Conservation (phyloP, 2,329 filamentous ascomycete species). For the Claviceps digitariae region DNA sequence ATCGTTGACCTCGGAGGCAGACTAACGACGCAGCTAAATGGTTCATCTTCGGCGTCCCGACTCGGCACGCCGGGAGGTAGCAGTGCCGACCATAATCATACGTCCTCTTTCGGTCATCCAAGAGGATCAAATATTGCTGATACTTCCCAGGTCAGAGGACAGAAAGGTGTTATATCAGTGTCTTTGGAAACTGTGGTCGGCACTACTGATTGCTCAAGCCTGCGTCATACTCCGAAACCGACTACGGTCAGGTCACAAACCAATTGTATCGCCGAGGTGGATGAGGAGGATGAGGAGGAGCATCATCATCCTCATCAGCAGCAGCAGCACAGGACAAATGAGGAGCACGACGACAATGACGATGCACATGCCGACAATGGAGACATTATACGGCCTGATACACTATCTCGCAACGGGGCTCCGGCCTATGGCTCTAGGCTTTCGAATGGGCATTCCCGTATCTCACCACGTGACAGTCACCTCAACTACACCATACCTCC, state of each 20-base stretch:
- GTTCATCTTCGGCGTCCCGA: slow-evolving; percentile 39
- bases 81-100: slow-evolving; percentile 14
- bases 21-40: slow-evolving; percentile 57
- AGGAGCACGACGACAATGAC: neutral
- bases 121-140: slow-evolving; percentile 58
- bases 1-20: slow-evolving; percentile 86
- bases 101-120: slow-evolving; percentile 16
- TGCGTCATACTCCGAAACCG: slow-evolving; percentile 13
- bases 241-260: slow-evolving; percentile 15
- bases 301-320: neutral
- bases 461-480: slow-evolving; percentile 21
- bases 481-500: slow-evolving; percentile 6
- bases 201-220: slow-evolving; percentile 57
- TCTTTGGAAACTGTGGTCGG: slow-evolving; percentile 80
- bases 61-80: slow-evolving; percentile 20
- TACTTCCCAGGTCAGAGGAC: slow-evolving; percentile 71
- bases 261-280: slow-evolving; percentile 16
- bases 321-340: neutral
- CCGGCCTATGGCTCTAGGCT: neutral
- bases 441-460: slow-evolving; percentile 1
- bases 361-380: neutral
- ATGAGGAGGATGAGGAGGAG: slow-evolving; percentile 15
- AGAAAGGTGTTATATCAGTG: slow-evolving; percentile 83
- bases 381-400: slow-evolving; percentile 12
- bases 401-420: slow-evolving; percentile 1